Percentiles rank a stretch among this genome's conserved stretches.
Conservation (phyloP, 73 alveolate genomes). For the Tetrahymena elliotti region DNA sequence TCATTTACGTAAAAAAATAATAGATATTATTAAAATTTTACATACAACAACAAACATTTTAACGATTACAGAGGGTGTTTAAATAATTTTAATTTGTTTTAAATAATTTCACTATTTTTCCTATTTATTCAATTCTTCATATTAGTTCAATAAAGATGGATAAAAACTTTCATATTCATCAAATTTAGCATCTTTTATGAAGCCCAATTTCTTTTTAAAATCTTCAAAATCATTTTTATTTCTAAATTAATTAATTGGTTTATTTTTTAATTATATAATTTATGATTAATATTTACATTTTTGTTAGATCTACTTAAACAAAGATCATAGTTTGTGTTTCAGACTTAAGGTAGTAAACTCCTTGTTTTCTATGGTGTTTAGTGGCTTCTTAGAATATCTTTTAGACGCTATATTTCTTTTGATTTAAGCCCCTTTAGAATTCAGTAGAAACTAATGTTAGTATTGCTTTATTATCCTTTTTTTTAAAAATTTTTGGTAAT, state of each 20-base stretch:
- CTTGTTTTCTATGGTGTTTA: background rate
- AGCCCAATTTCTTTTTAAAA: background rate
- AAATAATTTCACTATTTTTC: background rate
- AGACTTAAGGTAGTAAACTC: background rate
- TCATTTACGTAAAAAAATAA: no score
- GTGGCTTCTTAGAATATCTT: background rate
- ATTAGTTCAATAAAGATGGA: background rate
- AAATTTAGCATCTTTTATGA: background rate
- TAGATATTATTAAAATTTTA: no score
- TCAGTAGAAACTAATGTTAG: background rate
- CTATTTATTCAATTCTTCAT: background rate
- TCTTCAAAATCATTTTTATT: background rate
- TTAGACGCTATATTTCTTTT: background rate
- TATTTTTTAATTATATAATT: background rate
- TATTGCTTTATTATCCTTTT: background rate
- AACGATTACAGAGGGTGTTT: no score
- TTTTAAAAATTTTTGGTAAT: background rate
- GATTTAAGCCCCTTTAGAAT: background rate
- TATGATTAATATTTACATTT: background rate
- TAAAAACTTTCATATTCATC: background rate
- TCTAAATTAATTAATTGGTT: background rate
- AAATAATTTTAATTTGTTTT: no score
- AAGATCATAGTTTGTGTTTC: background rate
- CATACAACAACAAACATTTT: no score
- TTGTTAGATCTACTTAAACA: background rate